These are phyloP conservation scores for Melanopsichium pennsylvanicum DNA, from an alignment of 1,284 basidiomycete genomes.

Conservation along the genomic window DNA sequence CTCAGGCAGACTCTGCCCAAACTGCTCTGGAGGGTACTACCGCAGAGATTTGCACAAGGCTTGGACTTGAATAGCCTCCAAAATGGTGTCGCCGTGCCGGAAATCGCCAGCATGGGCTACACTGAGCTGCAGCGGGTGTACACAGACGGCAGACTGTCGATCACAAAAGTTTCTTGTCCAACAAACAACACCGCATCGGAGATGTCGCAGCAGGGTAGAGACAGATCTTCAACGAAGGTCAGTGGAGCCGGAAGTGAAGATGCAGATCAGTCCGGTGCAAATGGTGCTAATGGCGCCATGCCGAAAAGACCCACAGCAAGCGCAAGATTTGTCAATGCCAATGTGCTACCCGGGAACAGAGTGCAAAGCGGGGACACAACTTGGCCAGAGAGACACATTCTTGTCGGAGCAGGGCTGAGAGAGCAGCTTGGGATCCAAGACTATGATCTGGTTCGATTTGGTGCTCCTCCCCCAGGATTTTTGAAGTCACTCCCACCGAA, in stretches of 20 bases:
- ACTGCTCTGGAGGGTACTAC: constrained; percentile 43
- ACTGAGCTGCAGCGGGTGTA: constrained; percentile 30
- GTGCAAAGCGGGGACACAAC: not conserved
- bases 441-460: constrained; percentile 51
- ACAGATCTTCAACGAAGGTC: constrained; percentile 7
- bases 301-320: constrained; percentile 46
- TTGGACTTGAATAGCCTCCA: constrained; percentile 5
- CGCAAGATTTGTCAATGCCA: constrained; percentile 29
- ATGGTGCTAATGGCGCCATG: not conserved
- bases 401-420: constrained; percentile 41
- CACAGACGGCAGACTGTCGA: constrained; percentile 39
- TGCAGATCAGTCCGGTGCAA: not conserved
- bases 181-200: constrained; percentile 39
- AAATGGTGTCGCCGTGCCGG: constrained; percentile 23
- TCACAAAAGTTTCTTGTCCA: constrained; percentile 52
- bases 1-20: constrained; percentile 27
- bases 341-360: constrained; percentile 7
- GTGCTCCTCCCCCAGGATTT: constrained; percentile 48
- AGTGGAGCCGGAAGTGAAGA: constrained; percentile 8
- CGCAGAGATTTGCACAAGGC: constrained; percentile 26
- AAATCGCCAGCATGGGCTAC: not conserved
- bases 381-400: constrained; percentile 57
- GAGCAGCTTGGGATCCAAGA: constrained; percentile 54
- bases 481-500: constrained; percentile 1
- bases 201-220: constrained; percentile 16